These are phyloP conservation scores for Colletotrichum magnum DNA, from an alignment of 2,329 filamentous ascomycete genomes.

Conservation along the genomic window DNA sequence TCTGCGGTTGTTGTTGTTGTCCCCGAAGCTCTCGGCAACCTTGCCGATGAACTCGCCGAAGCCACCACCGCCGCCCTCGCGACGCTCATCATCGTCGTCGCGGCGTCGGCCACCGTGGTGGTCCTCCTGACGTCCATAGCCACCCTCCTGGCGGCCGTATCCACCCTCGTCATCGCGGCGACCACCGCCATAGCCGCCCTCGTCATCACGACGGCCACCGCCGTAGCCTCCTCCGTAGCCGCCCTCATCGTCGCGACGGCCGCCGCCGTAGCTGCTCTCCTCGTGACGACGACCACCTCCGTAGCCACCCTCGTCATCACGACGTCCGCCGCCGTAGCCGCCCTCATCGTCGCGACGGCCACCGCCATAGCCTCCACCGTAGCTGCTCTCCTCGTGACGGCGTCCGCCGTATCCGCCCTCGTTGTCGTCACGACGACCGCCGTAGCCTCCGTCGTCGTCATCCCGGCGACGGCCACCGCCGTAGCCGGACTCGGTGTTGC, in stretches of 20 bases:
- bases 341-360: conserved; percentile 44
- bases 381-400: conserved; percentile 43
- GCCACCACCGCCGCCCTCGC: conserved; percentile 38
- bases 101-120: conserved; percentile 41
- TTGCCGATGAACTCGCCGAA: conserved; percentile 44
- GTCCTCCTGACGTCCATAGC: conserved; percentile 38
- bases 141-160: conserved; percentile 38
- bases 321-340: conserved; percentile 44
- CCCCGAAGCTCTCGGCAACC: conserved; percentile 39
- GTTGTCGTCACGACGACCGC: conserved; percentile 42
- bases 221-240: conserved; percentile 45
- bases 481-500: conserved; percentile 48
- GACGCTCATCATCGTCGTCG: conserved; percentile 37
- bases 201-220: conserved; percentile 37
- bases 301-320: conserved; percentile 38
- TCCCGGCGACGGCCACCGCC: conserved; percentile 40
- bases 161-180: conserved; percentile 42
- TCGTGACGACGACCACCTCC: conserved; percentile 22
- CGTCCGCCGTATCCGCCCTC: conserved; percentile 42
- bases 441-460: conserved; percentile 45
- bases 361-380: conserved; percentile 47
- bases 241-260: conserved; percentile 43
- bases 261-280: conserved; percentile 34
- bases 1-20: conserved; percentile 39
- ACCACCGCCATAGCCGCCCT: conserved; percentile 39